phyloP scores from a whole-genome alignment of 371 early-diverging fungal genomes.

The Quaeritorhiza haematococci region DNA sequence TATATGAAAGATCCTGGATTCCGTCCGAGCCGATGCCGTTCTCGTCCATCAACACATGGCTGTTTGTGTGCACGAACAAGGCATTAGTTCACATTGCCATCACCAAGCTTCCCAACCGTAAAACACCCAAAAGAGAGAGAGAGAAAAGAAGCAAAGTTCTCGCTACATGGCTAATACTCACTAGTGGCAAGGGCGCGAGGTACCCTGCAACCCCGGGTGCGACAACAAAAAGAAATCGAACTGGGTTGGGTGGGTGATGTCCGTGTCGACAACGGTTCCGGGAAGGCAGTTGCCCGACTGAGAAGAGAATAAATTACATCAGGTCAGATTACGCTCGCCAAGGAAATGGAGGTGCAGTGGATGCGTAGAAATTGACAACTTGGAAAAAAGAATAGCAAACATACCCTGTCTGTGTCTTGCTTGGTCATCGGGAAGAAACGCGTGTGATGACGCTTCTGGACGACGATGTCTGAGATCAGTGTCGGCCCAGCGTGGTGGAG shows the following conservation, averaged over 20 bases:
- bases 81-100: no score
- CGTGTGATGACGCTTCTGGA: conserved; percentile 68
- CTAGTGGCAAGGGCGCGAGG: conserved; percentile 79
- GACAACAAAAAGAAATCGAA: conserved; percentile 76
- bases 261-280: conserved; percentile 78
- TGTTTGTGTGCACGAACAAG: no score
- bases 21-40: conserved; percentile 60
- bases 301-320: no score
- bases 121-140: no score
- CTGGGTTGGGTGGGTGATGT: conserved; percentile 57
- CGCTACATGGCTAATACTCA: no score
- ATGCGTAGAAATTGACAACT: no score
- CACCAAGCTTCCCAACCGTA: no score
- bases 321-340: no score
- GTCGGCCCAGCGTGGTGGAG: no score
- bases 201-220: conserved; percentile 79
- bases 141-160: no score
- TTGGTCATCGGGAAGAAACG: conserved; percentile 46
- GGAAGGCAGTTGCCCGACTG: conserved; percentile 64
- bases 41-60: conserved; percentile 65
- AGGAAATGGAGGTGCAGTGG: no score
- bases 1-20: conserved; percentile 52
- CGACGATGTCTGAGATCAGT: conserved; percentile 52
- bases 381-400: no score
- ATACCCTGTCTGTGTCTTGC: conserved; percentile 26